Conservation (phyloP, 1,284 basidiomycete genomes). For the Heliocybe sulcata region DNA sequence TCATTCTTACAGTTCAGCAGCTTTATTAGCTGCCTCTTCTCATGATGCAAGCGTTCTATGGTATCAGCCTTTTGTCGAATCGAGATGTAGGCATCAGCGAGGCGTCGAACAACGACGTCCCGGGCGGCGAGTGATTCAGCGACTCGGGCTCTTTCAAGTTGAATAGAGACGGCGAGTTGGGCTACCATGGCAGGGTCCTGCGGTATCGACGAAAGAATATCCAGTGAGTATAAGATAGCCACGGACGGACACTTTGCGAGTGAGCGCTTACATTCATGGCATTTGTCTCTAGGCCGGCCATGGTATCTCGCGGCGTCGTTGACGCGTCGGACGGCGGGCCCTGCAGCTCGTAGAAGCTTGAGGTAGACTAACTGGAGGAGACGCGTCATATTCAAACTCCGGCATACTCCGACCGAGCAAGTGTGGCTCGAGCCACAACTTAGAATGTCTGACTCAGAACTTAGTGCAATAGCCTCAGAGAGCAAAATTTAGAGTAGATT, state of each 20-base stretch:
- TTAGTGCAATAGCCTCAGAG: too few species aligned
- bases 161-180: neutral
- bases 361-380: too few species aligned
- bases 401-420: too few species aligned
- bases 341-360: too few species aligned
- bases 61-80: conserved; percentile 50
- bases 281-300: too few species aligned
- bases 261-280: neutral
- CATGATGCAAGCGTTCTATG: conserved; percentile 41
- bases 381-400: too few species aligned
- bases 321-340: too few species aligned
- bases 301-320: too few species aligned
- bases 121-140: conserved; percentile 55
- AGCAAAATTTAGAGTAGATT: too few species aligned
- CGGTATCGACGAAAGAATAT: neutral
- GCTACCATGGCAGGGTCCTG: neutral
- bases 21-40: conserved; percentile 23
- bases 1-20: conserved; percentile 12
- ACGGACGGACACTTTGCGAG: neutral
- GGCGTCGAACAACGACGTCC: conserved; percentile 52
- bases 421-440: too few species aligned
- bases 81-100: conserved; percentile 54
- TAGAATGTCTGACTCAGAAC: too few species aligned
- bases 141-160: conserved; percentile 25
- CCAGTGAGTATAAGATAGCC: neutral